Conservation (phyloP, 1,139 yeast species). For the Yamadazyma atmosphaerica region DNA sequence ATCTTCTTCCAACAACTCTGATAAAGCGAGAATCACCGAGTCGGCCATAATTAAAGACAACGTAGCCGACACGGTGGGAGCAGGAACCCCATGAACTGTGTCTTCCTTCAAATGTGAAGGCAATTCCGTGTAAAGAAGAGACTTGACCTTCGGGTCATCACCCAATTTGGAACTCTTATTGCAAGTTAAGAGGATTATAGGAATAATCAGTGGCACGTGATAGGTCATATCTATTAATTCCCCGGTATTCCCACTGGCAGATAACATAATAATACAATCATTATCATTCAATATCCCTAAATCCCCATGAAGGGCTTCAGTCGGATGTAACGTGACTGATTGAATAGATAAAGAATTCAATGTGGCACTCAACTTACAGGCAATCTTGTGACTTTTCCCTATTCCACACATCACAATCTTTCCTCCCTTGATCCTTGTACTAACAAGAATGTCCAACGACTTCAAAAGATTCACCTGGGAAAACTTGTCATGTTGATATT, state of each 20-base stretch:
- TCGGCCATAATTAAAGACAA: slow-evolving; percentile 76
- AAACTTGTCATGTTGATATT: slow-evolving; percentile 34
- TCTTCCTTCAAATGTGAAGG: slow-evolving; percentile 61
- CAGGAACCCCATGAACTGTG: slow-evolving; percentile 75
- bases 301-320: slow-evolving; percentile 91
- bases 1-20: slow-evolving; percentile 66
- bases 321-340: slow-evolving; percentile 70
- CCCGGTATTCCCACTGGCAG: slow-evolving; percentile 84
- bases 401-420: slow-evolving; percentile 78
- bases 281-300: slow-evolving; percentile 65
- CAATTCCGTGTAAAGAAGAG: slow-evolving; percentile 62
- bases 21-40: slow-evolving; percentile 70
- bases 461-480: slow-evolving; percentile 51
- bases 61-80: slow-evolving; percentile 86
- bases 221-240: slow-evolving; percentile 64
- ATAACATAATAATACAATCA: slow-evolving; percentile 67
- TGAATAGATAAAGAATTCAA: slow-evolving; percentile 75
- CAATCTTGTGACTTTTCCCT: slow-evolving; percentile 83
- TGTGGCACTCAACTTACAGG: slow-evolving; percentile 77
- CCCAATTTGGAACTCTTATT: slow-evolving; percentile 49
- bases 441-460: slow-evolving; percentile 53
- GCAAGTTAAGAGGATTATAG: slow-evolving; percentile 66
- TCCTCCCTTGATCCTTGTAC: slow-evolving; percentile 50
- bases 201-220: slow-evolving; percentile 54
- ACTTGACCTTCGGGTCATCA: slow-evolving; percentile 42